Base-by-base conservation (phyloP, 2,329 filamentous ascomycete genomes). In the Arthrobotrys megalospora region DNA sequence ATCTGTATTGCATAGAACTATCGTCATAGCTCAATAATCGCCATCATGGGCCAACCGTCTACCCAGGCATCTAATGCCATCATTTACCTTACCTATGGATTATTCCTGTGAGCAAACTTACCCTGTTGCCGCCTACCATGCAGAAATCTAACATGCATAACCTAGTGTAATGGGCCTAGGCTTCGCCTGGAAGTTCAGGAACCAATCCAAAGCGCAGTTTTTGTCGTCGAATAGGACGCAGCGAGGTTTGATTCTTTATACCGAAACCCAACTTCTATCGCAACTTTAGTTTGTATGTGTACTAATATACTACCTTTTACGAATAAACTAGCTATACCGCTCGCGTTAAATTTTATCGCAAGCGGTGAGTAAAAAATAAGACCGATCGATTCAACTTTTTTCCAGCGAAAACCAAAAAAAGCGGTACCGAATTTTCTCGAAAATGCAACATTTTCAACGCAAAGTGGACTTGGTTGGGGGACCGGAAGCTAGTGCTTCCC, bases 341-440 rank as follows among this genome's bases (percentile, higher is more conserved):
- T 96, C 85, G 92, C 93, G 84, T 88, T 96, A 83, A 96, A 96
- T 86, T 96, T 96, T 87, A 92, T 96, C 86, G 93, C 93, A 85
- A 93, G 92, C 87, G 92, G 93, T 96, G 90, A 95, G 93, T 95
- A 85, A 79, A 6, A 85, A 85, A 84, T 84, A 84, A 84, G 84
- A 83, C 83, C 82, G 82, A 80, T 80, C 80, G 82, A 48, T 34
- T 10, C 28, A 65, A 55, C 66, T 32, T 16, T 43, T 32, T n/a
- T 48, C 38, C 41, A 36, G 41, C 41, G 24, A 36, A 38, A 48
- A 86, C 84, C 86, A 87, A 53, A 53, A 34, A 55, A 87, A 90
- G 90, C 90, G 64, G 65, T 38, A 55, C 19, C 65, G n/a, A 47
- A 11, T n/a, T 41, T 43, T 45, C 3, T 19, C 38, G 52, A 38